Conservation (phyloP, 345 rosid species). For the Hibiscus mutabilis region DNA sequence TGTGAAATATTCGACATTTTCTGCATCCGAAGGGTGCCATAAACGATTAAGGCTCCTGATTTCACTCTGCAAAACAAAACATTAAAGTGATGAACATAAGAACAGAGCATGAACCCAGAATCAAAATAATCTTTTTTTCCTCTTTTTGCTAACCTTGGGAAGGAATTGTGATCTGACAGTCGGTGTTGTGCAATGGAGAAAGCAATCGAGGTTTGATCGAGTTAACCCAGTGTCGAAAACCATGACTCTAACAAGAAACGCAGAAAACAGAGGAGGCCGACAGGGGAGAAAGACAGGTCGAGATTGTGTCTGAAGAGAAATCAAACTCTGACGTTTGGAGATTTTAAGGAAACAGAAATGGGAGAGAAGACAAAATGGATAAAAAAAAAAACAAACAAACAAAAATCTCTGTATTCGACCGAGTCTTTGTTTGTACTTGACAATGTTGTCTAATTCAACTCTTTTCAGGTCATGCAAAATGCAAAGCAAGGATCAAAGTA, state of each 20-base stretch:
- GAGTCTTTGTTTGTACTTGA: background rate
- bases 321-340: background rate
- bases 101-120: background rate
- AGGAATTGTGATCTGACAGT: slow-evolving; percentile 63
- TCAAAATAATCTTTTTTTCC: background rate
- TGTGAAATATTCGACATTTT: slow-evolving; percentile 73
- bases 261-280: background rate
- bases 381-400: background rate
- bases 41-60: slow-evolving; percentile 65
- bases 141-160: slow-evolving; percentile 35
- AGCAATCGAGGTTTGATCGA: slow-evolving; percentile 73
- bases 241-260: slow-evolving; percentile 34
- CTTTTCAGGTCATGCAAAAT: too few species aligned
- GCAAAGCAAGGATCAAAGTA: too few species aligned
- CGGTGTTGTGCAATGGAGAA: slow-evolving; percentile 79
- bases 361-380: background rate
- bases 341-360: background rate
- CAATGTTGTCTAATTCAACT: slow-evolving; percentile 18
- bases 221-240: slow-evolving; percentile 44
- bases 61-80: slow-evolving; percentile 48
- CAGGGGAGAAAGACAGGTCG: slow-evolving; percentile 34
- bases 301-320: slow-evolving; percentile 23
- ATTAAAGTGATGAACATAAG: background rate
- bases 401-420: background rate
- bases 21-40: slow-evolving; percentile 95